Evolutionary conservation across 2,329 filamentous ascomycete species (phyloP), one percentile per base, ranked within the genome.

Genomic region (Aspergillus terreus): DNA sequence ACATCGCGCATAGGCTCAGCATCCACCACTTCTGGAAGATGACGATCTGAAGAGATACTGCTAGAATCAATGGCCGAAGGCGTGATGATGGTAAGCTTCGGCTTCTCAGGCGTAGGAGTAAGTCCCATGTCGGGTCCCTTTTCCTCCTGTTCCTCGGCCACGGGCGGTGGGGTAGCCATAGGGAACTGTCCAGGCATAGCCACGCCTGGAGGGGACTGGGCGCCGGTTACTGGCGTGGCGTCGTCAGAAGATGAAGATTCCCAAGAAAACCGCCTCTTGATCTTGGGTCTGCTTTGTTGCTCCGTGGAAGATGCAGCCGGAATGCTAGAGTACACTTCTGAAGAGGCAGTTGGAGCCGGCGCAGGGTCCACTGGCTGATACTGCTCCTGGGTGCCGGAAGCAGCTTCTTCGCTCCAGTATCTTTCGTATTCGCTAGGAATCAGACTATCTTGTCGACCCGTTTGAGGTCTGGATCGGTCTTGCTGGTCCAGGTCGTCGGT

Each of bases 261-360:
- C 74, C 74, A 76, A 2, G 74, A 76, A 47, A 76, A 76, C 14
- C 71, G 68, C 50, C 70, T 68, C 52, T 68, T 66, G 12, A 74
- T 41, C 42, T 63, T 64, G 5, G 62, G 65, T 21, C 53, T 58
- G 25, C 53, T 52, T 6, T 56, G 54, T 41, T 53, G 42, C 35
- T 61, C 53, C 25, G 47, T 40, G 38, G 58, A 45, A 32, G 52
- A 27, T 17, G 44, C 15, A 25, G 36, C 23, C 33, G 50, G 48
- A 11, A 33, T 46, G 25, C 50, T 38, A 12, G 55, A 46, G 42
- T 59, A 60, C 21, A 56, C 47, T 36, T 62, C 55, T 21, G 55
- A 52, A n/a, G 59, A 46, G 15, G 47, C 35, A 41, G 41, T 27
- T 15, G 50, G 42, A 4, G 54, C 21, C 43, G 46, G 40, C 52